Percentiles rank a stretch among this genome's conserved stretches.
These are phyloP conservation scores for Metschnikowia noctiluminum DNA, from an alignment of 805 yeast species.

Conservation along the genomic window DNA sequence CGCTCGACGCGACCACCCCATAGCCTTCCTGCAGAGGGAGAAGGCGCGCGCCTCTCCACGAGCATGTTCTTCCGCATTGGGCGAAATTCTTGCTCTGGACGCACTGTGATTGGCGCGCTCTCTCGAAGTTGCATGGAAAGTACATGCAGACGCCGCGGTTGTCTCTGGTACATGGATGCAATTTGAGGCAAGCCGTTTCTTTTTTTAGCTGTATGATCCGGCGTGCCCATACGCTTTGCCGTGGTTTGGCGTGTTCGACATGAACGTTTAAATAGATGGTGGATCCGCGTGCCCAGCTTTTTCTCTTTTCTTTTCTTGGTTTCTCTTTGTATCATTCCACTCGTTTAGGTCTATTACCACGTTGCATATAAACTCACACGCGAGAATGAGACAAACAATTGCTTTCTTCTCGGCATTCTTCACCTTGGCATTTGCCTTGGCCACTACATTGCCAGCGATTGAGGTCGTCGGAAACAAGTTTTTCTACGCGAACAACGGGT, in stretches of 20 bases:
- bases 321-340: not conserved
- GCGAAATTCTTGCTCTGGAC: not conserved
- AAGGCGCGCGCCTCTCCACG: not conserved
- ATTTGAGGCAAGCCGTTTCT: not conserved
- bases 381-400: slow-evolving; percentile 11
- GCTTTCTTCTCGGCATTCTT: slow-evolving; percentile 11
- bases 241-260: not conserved
- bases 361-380: not conserved
- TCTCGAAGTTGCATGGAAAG: not conserved
- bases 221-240: not conserved
- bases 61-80: not conserved
- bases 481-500: slow-evolving; percentile 71
- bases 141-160: not conserved
- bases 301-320: not conserved
- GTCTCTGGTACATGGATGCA: not conserved
- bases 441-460: slow-evolving; percentile 32
- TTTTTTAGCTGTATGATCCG: not conserved
- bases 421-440: slow-evolving; percentile 12
- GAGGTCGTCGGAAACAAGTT: slow-evolving; percentile 77
- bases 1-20: slow-evolving; percentile 6
- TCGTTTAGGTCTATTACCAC: not conserved
- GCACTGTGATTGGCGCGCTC: not conserved
- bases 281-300: not conserved
- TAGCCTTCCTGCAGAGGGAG: slow-evolving; percentile 10
- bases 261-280: slow-evolving; percentile 1